Base-by-base conservation (phyloP, 2,329 filamentous ascomycete species). In the Aspergillus alliaceus region DNA sequence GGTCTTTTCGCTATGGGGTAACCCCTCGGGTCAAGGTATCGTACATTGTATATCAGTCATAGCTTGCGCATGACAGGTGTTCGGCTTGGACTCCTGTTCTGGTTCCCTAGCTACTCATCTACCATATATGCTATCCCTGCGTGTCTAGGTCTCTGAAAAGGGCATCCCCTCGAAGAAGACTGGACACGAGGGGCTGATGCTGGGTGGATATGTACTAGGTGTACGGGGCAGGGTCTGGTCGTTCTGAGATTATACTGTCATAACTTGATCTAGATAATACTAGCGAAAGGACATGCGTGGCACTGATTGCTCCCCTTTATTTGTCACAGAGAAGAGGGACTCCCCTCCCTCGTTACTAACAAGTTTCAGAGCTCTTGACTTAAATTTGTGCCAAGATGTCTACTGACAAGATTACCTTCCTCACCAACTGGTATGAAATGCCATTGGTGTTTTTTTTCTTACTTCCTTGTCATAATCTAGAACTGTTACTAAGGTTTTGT, bases 221-320 rank as follows among this genome's bases (percentile, higher is more conserved):
- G 18, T 18, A 40, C 32, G 27, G 27, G 40, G 24, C 29, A 49
- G 39, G 31, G 37, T 31, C 55, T 60, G 66, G 63, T 70, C 69
- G 80, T 79, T 87, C 86, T 89, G 86, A 89, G 86, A 90, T 84
- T 78, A 89, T 87, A 90, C 87, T 87, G 86, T 82, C 78, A 79
- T 82, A 90, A 91, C 88, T 90, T 90, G 88, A 90, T 89, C 87
- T 89, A 86, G 86, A 87, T 88, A 90, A 90, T 90, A 83, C 87
- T 87, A 90, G 88, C 88, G 89, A 87, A 90, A 90, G 88, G 86
- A 90, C 85, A 87, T 90, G 88, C 88, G 88, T 88, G 84, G 85
- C 85, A 82, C 78, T 73, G 68, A 75, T 70, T 71, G 66, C 68
- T 63, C 74, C 72, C 73, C 70, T 69, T 69, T 69, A 58, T 56